phyloP scores from a whole-genome alignment of 257 asterid species.

The Avicennia marina region DNA sequence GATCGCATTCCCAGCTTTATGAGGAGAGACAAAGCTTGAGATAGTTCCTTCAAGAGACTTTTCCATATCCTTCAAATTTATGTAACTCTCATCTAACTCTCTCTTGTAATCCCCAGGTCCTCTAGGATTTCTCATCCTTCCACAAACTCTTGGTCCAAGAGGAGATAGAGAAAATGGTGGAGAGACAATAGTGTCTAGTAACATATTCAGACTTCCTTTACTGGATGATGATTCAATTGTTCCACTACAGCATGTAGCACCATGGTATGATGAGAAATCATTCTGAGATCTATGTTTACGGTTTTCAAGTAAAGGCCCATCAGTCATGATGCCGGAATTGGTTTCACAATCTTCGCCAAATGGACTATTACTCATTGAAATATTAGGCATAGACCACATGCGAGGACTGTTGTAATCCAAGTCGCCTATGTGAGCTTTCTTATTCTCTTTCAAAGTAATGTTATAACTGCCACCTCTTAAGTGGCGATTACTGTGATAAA shows the following conservation, averaged over 20 bases:
- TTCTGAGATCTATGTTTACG: constrained; percentile 18
- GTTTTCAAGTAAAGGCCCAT: constrained; percentile 47
- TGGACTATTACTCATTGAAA: constrained; percentile 24
- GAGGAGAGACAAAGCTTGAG: constrained; percentile 32
- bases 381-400: constrained; percentile 27
- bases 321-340: constrained; percentile 34
- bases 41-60: constrained; percentile 64
- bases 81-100: constrained; percentile 40
- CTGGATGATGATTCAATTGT: constrained; percentile 20
- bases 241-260: constrained; percentile 15
- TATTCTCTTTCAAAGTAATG: constrained; percentile 41
- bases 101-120: constrained; percentile 24
- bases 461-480: constrained; percentile 23
- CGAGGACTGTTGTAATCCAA: constrained; percentile 29
- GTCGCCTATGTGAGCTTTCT: constrained; percentile 54
- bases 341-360: constrained; percentile 31
- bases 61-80: constrained; percentile 61
- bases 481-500: constrained; percentile 18
- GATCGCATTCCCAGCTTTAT: constrained; percentile 24
- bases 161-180: constrained; percentile 66
- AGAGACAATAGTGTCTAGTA: constrained; percentile 29
- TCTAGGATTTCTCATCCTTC: constrained; percentile 32
- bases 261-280: constrained; percentile 27
- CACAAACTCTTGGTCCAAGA: constrained; percentile 67
- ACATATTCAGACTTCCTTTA: constrained; percentile 28